Base-by-base conservation (phyloP, 2,329 filamentous ascomycete species). In the Penicillium sp. region DNA sequence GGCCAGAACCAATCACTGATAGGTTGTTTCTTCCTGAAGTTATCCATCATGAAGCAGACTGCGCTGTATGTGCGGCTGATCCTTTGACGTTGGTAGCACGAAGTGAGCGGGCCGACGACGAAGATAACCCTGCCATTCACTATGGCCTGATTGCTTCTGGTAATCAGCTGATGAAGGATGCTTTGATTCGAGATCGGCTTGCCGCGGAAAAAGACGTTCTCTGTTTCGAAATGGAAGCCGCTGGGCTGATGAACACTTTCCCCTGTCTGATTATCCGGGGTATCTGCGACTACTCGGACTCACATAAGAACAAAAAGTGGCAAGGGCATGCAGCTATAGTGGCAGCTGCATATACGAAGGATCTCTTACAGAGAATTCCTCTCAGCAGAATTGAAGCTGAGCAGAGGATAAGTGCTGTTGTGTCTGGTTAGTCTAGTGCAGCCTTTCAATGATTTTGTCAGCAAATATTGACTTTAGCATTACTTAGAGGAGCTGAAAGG, bases 1-100 rank as follows among this genome's bases (percentile, higher is more conserved):
- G 53, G 36, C 57, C 59, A 27, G 47, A 47, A 36, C 22, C n/a
- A 31, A 39, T n/a, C 14, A 43, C 16, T 13, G 57, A 62, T 48
- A 49, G 50, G 16, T 40, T 64, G 9, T 45, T 45, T 38, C 34
- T 38, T 16, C 34, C 34, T 13, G 34, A 38, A 14, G 34, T 38
- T 38, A 38, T 38, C 34, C 34, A 38, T 38, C 34, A 38, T 13
- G 7, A n/a, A 38, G 34, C 38, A 21, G 38, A n/a, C n/a, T 39
- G 38, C 3, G 38, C 38, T 39, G 9, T 7, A 4, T 39, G 38
- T 21, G 38, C n/a, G 7, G 38, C 9, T 39, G n/a, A 21, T 39
- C 38, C n/a, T 8, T 39, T n/a, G 1, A 21, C n/a, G 38, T 39
- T 18, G 10, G n/a, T 39, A 21, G 2, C 21, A 39, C 38, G 38